Conservation (phyloP, 768 basidiomycete species). For the Rhodotorula kratochvilovae region DNA sequence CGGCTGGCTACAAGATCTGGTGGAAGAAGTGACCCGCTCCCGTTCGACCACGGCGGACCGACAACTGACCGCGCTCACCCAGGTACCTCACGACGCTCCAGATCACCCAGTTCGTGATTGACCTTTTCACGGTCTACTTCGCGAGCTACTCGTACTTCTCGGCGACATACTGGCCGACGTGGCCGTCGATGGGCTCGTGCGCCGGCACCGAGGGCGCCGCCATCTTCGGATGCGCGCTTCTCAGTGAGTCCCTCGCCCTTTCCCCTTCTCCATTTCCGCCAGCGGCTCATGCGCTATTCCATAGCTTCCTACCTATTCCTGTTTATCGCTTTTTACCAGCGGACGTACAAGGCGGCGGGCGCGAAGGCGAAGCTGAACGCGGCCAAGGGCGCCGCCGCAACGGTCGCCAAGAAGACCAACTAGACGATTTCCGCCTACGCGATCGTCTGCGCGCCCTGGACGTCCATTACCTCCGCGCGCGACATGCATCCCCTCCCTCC, state of each 20-base stretch:
- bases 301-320: constrained; percentile 74
- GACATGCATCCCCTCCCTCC: no score
- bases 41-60: not conserved
- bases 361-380: constrained; percentile 53
- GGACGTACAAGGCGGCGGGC: constrained; percentile 48
- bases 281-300: not conserved
- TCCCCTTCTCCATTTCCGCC: not conserved
- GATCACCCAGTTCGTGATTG: constrained; percentile 90
- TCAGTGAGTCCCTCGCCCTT: constrained; percentile 49
- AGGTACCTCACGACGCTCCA: constrained; percentile 95
- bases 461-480: no score
- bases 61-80: constrained; percentile 81
- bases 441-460: no score
- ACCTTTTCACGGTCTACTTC: constrained; percentile 85
- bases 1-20: constrained; percentile 95
- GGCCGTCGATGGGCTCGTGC: constrained; percentile 76
- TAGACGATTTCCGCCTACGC: not conserved
- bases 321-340: constrained; percentile 62
- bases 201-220: constrained; percentile 85
- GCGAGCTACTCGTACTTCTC: constrained; percentile 92
- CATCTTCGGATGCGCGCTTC: constrained; percentile 76
- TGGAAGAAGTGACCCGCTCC: constrained; percentile 70
- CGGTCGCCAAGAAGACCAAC: constrained; percentile 57
- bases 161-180: constrained; percentile 53
- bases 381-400: constrained; percentile 48